Conservation (phyloP, 1,284 basidiomycete species). For the Apiotrichum brassicae region DNA sequence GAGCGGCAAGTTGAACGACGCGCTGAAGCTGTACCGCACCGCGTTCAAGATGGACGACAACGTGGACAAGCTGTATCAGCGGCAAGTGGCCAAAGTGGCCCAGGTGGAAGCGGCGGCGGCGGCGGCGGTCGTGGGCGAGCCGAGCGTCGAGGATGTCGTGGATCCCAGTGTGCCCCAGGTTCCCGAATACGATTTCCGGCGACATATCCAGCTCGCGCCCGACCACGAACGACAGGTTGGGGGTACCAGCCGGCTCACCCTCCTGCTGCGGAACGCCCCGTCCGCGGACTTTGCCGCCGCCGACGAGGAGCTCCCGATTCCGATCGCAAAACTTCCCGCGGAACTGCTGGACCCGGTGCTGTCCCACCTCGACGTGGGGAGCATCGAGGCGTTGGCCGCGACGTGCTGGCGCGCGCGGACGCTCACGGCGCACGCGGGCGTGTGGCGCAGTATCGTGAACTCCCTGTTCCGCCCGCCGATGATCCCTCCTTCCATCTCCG, state of each 20-base stretch:
- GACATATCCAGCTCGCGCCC: conserved; percentile 39
- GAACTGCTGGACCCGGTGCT: conserved; percentile 67
- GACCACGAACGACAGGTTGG: conserved; percentile 32
- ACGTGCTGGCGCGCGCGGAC: conserved; percentile 67
- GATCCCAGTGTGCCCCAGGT: conserved; percentile 27
- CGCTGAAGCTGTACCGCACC: conserved; percentile 64
- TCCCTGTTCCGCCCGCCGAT: conserved; percentile 62
- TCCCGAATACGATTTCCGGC: conserved; percentile 39
- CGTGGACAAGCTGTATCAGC: conserved; percentile 34
- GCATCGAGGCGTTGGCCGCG: conserved; percentile 68
- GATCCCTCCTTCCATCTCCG: conserved; percentile 19
- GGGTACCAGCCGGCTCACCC: background rate
- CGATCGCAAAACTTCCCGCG: conserved; percentile 60
- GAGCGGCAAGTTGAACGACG: conserved; percentile 63
- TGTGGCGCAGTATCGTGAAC: conserved; percentile 57
- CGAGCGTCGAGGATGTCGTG: conserved; percentile 24
- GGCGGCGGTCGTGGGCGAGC: background rate
- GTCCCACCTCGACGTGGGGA: conserved; percentile 52
- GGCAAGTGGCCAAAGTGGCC: conserved; percentile 4
- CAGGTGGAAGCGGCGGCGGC: conserved; percentile 1
- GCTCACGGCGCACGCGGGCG: conserved; percentile 58
- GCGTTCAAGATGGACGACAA: conserved; percentile 64
- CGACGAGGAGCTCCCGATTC: conserved; percentile 56
- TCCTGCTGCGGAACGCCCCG: background rate
- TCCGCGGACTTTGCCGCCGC: conserved; percentile 57